Conservation (phyloP, 1,284 basidiomycete genomes). For the Ustilago crameri region DNA sequence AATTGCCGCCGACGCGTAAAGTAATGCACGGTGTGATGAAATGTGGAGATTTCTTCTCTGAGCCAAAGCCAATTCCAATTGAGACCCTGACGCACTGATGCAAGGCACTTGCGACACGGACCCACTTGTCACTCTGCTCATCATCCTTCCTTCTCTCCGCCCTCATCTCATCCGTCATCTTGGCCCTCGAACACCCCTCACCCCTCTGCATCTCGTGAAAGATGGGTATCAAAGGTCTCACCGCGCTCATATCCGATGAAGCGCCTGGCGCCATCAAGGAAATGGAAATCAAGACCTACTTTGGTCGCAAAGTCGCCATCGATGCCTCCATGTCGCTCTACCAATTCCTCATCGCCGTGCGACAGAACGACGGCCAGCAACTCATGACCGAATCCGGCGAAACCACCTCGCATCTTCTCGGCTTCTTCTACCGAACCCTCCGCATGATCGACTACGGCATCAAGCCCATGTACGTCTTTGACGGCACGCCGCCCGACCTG, state of each 20-base stretch:
- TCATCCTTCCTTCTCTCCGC: too few relatives aligned
- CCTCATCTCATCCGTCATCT: too few relatives aligned
- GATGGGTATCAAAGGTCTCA: conserved; percentile 75
- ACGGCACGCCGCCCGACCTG: conserved; percentile 96
- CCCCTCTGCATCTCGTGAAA: neutral
- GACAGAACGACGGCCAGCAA: conserved; percentile 95
- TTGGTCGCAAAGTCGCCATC: conserved; percentile 94
- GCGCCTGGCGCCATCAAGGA: conserved; percentile 88
- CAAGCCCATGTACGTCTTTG: conserved; percentile 97
- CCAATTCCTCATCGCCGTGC: conserved; percentile 96
- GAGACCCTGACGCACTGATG: conserved; percentile 3
- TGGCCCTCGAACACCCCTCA: too few relatives aligned
- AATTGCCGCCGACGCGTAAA: conserved; percentile 4
- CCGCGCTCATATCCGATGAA: conserved; percentile 83
- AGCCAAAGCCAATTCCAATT: neutral
- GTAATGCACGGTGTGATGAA: conserved; percentile 5
- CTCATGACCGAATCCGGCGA: conserved; percentile 96
- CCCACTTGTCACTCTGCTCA: neutral
- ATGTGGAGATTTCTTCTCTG: conserved; percentile 6
- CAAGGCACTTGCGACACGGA: too few relatives aligned
- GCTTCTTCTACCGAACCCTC: conserved; percentile 86
- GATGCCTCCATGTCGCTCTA: conserved; percentile 76
- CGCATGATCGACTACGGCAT: conserved; percentile 99
- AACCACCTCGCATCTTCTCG: conserved; percentile 91
- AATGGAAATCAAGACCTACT: conserved; percentile 87